Conservation (phyloP, 169 alveolate genomes). For the Amoebophrya sp. region DNA sequence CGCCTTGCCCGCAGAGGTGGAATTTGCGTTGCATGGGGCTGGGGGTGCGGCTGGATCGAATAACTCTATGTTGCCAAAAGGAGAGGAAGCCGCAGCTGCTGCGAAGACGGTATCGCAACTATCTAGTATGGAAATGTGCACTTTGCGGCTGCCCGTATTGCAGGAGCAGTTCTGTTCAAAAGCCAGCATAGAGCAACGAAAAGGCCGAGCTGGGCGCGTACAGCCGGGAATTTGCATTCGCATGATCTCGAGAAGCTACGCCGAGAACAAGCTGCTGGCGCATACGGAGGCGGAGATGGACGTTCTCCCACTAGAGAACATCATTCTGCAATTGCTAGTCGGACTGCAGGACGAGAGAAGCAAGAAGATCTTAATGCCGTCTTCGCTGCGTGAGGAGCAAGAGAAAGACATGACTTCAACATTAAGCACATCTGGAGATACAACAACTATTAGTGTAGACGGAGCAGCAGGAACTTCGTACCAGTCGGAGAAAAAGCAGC, state of each 20-base stretch:
- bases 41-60: too few relatives aligned
- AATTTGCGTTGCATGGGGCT: too few relatives aligned
- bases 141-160: conserved; percentile 12
- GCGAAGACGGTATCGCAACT: too few relatives aligned
- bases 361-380: neutral
- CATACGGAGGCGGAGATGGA: neutral
- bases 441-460: too few relatives aligned
- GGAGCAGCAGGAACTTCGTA: too few relatives aligned
- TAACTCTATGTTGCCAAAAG: too few relatives aligned
- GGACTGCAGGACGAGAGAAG: neutral
- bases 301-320: neutral
- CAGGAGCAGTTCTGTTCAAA: neutral
- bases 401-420: too few relatives aligned
- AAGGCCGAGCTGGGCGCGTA: neutral
- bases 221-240: conserved; percentile 21
- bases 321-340: neutral
- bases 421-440: too few relatives aligned
- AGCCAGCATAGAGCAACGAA: conserved; percentile 1
- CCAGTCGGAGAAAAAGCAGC: neutral
- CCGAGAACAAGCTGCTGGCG: neutral
- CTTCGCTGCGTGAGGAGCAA: too few relatives aligned
- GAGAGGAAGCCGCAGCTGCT: too few relatives aligned
- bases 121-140: neutral
- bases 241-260: neutral
- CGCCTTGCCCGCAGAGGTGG: neutral